Base-by-base conservation (phyloP, 1,284 basidiomycete genomes). In the Sanghuangporus baumii region DNA sequence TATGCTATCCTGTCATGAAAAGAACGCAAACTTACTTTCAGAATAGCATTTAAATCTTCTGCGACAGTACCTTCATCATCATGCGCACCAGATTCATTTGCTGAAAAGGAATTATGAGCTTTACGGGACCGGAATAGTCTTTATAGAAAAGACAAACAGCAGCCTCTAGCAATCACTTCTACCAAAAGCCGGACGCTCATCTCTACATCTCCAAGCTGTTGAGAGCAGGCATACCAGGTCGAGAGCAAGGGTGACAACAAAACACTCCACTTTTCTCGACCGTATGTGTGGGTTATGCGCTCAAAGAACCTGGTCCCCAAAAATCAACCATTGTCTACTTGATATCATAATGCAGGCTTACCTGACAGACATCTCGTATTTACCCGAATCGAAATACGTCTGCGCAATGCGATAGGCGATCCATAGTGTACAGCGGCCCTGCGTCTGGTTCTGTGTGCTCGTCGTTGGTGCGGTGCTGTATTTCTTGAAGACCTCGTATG, bases 401-500 rank as follows among this genome's bases (percentile, higher is more conserved):
- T 89, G 83, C 0, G 94, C 94, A 54, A 96, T 95, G 43, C 87
- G 84, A 73, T 85, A 89, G 1, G 93, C 94, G 51, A 97, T 88
- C 79, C 86, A 93, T 12, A 94, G 76, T 0, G 91, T 94, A 65
- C 93, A 76, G 4, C 93, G 84, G 2, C 85, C 85, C 65, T 89
- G 75, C 18, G 66, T 62, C 26, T 67, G 85, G 38, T 77, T 79
- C 38, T 79, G 76, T 11, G 61, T 61, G 59, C n/a, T n/a, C n/a
- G 67, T 80, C 61, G 71, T 72, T 50, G 66, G 40, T 14, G 16
- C 58, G 6, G 60, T 5, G 43, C 77, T 79, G 69, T 89, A 81
- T 67, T 85, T 88, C 75, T 94, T 96, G 78, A 96, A 93, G 9
- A 93, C 73, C 67, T 95, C 90, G 71, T 96, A 96, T 1, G 95